phyloP scores from a whole-genome alignment of 306 rosid genomes.

The Alnus glutinosa region DNA sequence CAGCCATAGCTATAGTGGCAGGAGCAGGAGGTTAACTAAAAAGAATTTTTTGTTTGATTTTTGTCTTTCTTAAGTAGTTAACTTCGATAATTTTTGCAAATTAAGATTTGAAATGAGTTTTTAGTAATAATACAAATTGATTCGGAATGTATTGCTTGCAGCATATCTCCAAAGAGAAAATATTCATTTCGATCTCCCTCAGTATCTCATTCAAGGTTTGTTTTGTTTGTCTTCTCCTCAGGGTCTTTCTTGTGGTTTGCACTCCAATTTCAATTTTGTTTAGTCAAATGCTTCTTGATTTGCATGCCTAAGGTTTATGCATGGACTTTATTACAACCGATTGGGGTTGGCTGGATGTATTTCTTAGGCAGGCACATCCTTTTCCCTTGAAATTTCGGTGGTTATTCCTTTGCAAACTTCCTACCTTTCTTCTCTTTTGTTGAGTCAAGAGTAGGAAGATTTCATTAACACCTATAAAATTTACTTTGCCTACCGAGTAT shows the following conservation, averaged over 20 bases:
- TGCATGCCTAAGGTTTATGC: not conserved
- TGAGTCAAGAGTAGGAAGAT: not conserved
- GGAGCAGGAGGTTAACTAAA: constrained; percentile 55
- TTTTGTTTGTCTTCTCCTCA: not conserved
- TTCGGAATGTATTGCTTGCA: constrained; percentile 35
- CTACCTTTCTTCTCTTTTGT: not conserved
- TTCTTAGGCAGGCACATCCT: not conserved
- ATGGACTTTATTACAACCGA: not conserved
- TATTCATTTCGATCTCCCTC: constrained; percentile 39
- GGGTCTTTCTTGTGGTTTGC: constrained; percentile 22
- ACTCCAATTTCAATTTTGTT: not conserved
- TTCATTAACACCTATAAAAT: not conserved
- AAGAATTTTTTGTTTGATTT: not conserved
- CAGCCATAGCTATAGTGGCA: constrained; percentile 51
- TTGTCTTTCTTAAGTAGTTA: not conserved
- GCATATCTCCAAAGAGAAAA: constrained; percentile 56
- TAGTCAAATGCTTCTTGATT: not conserved
- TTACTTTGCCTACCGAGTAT: not conserved
- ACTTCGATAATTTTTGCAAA: constrained; percentile 16
- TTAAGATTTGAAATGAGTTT: constrained; percentile 15
- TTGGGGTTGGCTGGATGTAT: not conserved
- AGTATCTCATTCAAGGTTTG: constrained; percentile 58
- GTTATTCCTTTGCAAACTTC: not conserved
- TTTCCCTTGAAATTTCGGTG: not conserved
- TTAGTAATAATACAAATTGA: constrained; percentile 20